Base-by-base conservation (phyloP, 257 asterid genomes). In the Anisodus tanguticus region DNA sequence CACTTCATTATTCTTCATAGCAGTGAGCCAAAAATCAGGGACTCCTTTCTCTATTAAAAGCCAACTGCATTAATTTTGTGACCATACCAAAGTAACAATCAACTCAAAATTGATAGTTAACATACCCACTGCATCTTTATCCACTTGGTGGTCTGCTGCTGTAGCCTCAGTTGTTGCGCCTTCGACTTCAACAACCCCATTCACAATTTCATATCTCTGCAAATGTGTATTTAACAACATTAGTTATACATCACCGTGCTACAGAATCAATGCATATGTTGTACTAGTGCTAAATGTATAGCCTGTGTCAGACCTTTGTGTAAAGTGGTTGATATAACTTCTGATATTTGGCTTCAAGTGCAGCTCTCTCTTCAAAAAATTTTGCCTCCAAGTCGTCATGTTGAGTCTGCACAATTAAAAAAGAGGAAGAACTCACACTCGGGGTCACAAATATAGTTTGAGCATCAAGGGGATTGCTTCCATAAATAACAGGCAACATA, bases 11-110 rank as follows among this genome's bases (percentile, higher is more conserved):
- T 90, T 93, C 83, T 93, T 94, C 95, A 94, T 87, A 54, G 97
- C 97, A 84, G 82, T 92, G 6, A 94, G 91, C 97, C 97, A 94
- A 89, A 94, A 94, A 85, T 88, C 90, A 77, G 98, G 98, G 57
- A 94, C 93, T 9, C 98, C 98, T 82, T 91, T 93, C 85, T 86
- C 98, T 90, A 85, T 81, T 54, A 26, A 22, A n/a, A 63, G 7
- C 37, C 74, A 64, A 41, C 54, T 39, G 60, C 57, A 55, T 79
- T 58, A 49, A 51, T 26, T 54, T 11, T 35, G 77, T 43, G 81
- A 67, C 51, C 39, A 49, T 16, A 86, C 49, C 19, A 80, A 31
- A 15, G 4, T 1, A 81, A 70, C 26, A 69, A 4, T 45, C 43
- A 5, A 5, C 47, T 26, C 9, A 79, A 22, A 67, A 4, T 17